phyloP scores from a whole-genome alignment of 768 basidiomycete genomes.

The Trametes meyenii region DNA sequence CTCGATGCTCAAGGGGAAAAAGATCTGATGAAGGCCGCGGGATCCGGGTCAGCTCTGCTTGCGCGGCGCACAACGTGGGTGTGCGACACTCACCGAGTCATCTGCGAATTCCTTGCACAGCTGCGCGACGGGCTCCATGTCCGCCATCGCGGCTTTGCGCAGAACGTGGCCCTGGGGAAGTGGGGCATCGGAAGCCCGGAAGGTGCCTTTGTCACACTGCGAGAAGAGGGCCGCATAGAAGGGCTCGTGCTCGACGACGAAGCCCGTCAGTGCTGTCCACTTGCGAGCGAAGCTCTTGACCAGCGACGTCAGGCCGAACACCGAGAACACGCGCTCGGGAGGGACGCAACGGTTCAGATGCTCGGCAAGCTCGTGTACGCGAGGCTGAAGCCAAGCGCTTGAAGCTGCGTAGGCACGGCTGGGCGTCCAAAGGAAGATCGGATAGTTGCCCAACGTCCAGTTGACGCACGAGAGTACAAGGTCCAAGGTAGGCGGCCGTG shows the following conservation, averaged over 20 bases:
- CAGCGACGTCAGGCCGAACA: conserved; percentile 49
- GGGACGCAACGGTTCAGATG: conserved; percentile 43
- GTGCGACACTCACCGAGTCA: conserved; percentile 46
- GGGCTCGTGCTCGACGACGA: conserved; percentile 42
- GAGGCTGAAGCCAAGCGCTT: conserved; percentile 37
- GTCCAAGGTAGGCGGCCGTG: conserved; percentile 38
- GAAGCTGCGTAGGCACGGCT: conserved; percentile 32
- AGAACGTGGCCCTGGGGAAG: conserved; percentile 41
- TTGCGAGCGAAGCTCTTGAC: conserved; percentile 45
- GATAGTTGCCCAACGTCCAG: conserved; percentile 49
- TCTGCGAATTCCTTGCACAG: conserved; percentile 56
- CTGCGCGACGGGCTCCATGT: conserved; percentile 43
- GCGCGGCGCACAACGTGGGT: not conserved
- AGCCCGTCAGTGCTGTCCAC: conserved; percentile 49
- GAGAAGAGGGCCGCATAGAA: conserved; percentile 55
- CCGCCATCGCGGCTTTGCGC: conserved; percentile 42
- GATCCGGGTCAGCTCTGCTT: conserved; percentile 6
- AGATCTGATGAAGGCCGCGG: conserved; percentile 37
- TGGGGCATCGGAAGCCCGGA: conserved; percentile 32
- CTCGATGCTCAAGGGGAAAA: conserved; percentile 46
- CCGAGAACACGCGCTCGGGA: conserved; percentile 51
- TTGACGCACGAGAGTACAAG: conserved; percentile 51
- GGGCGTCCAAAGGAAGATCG: conserved; percentile 55
- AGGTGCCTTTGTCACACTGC: conserved; percentile 44
- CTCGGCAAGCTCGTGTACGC: conserved; percentile 41